Percentiles rank a stretch among this genome's conserved stretches.
These are phyloP conservation scores for Flaveria ramosissima DNA, from an alignment of 129 eudicot genomes.

Conservation along the genomic window DNA sequence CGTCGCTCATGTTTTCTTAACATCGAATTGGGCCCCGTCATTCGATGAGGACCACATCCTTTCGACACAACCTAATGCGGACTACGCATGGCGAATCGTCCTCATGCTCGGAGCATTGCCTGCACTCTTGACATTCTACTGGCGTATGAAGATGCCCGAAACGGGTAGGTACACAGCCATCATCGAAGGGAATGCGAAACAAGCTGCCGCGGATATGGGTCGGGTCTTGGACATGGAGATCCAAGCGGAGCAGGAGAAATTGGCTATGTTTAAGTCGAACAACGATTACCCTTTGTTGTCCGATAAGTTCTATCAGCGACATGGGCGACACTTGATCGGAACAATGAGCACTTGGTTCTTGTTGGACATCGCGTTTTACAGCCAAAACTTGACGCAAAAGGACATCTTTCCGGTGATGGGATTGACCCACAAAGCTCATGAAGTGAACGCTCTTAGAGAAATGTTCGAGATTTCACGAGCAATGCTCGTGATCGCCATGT, in stretches of 20 bases:
- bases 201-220: slow-evolving; percentile 58
- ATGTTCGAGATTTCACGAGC: slow-evolving; percentile 63
- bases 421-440: slow-evolving; percentile 19
- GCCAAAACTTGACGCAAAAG: slow-evolving; percentile 57
- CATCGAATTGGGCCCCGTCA: neutral
- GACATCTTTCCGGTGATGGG: slow-evolving; percentile 49
- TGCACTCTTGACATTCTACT: slow-evolving; percentile 52
- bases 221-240: slow-evolving; percentile 53
- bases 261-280: slow-evolving; percentile 33
- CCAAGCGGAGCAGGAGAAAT: slow-evolving; percentile 44
- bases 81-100: slow-evolving; percentile 56
- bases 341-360: slow-evolving; percentile 56
- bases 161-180: slow-evolving; percentile 58
- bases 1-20: slow-evolving; percentile 34
- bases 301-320: slow-evolving; percentile 35
- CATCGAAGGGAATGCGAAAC: slow-evolving; percentile 47
- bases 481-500: slow-evolving; percentile 51
- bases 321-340: slow-evolving; percentile 52
- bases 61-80: slow-evolving; percentile 45
- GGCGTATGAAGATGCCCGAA: slow-evolving; percentile 71
- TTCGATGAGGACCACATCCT: neutral
- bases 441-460: slow-evolving; percentile 36
- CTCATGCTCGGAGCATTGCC: slow-evolving; percentile 64
- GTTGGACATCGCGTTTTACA: slow-evolving; percentile 53
- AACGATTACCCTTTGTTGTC: slow-evolving; percentile 45